These are phyloP conservation scores for Pneumocystis canis DNA, from an alignment of 1,139 yeast genomes.

Conservation along the genomic window DNA sequence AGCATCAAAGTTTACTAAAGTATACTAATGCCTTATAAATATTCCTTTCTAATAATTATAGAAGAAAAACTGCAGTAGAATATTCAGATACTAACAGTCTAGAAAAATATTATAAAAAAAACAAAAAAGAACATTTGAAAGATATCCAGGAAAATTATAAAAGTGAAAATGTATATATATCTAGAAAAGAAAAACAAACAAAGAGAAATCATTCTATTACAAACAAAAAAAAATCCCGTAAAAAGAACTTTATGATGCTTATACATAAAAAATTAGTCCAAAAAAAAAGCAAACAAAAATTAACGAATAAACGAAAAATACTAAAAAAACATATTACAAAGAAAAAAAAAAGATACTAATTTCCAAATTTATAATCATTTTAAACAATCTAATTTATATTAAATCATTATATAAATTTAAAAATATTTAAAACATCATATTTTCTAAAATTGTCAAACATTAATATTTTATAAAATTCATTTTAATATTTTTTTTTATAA, in stretches of 20 bases:
- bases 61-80: slow-evolving; percentile 27
- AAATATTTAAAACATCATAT: neutral
- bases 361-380: neutral
- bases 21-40: neutral
- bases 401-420: neutral
- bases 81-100: slow-evolving; percentile 63
- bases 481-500: neutral
- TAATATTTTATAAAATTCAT: neutral
- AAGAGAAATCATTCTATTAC: slow-evolving; percentile 73
- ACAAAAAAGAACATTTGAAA: slow-evolving; percentile 79
- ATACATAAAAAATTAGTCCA: slow-evolving; percentile 87
- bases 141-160: slow-evolving; percentile 82
- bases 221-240: slow-evolving; percentile 85
- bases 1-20: neutral
- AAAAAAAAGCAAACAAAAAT: slow-evolving; percentile 80
- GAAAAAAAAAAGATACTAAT: slow-evolving; percentile 28
- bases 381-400: neutral
- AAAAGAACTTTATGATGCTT: slow-evolving; percentile 98
- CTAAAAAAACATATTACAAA: slow-evolving; percentile 83
- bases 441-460: neutral
- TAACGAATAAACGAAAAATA: slow-evolving; percentile 79
- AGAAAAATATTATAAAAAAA: slow-evolving; percentile 59
- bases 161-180: slow-evolving; percentile 80
- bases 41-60: neutral
- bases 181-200: slow-evolving; percentile 62